A percentile compares a stretch with the other conserved stretches of the same genome.
These are phyloP conservation scores for Sindora glabra DNA, from an alignment of 306 rosid genomes.

Conservation along the genomic window DNA sequence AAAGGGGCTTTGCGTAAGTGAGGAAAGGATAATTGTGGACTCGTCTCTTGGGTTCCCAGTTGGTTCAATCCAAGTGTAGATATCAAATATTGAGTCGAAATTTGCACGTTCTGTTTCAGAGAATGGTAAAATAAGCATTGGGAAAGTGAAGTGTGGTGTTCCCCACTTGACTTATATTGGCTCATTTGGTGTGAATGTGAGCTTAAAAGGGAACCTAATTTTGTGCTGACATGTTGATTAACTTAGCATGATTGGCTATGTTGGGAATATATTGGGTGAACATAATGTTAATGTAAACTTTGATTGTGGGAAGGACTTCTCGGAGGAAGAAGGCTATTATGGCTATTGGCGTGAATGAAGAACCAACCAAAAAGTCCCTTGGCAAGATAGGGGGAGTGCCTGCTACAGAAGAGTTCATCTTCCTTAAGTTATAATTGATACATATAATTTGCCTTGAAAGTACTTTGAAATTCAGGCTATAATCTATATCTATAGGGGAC, in stretches of 20 bases:
- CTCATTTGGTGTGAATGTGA: constrained; percentile 64
- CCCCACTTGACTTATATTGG: constrained; percentile 71
- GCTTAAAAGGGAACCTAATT: constrained; percentile 79
- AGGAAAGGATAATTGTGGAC: constrained; percentile 47
- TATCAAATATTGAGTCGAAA: constrained; percentile 59
- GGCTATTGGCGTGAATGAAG: constrained; percentile 94
- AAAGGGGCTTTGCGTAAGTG: constrained; percentile 71
- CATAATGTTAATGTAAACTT: no score
- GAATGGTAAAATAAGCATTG: constrained; percentile 55
- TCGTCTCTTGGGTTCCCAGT: constrained; percentile 61
- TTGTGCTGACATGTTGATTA: constrained; percentile 78
- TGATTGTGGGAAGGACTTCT: constrained; percentile 83
- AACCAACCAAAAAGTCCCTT: constrained; percentile 49
- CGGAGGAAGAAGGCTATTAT: constrained; percentile 58
- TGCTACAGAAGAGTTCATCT: constrained; percentile 79
- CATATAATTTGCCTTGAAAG: no score
- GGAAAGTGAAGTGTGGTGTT: constrained; percentile 68
- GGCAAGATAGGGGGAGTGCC: constrained; percentile 59
- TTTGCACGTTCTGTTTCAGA: constrained; percentile 62
- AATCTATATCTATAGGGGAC: no score
- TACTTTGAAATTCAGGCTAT: no score
- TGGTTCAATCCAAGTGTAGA: constrained; percentile 57
- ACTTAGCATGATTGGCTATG: constrained; percentile 88
- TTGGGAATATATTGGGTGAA: constrained; percentile 64
- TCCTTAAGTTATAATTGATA: constrained; percentile 61